These are phyloP conservation scores for Aureobasidium pullulans DNA, from an alignment of 2,329 filamentous ascomycete species.

Conservation along the genomic window DNA sequence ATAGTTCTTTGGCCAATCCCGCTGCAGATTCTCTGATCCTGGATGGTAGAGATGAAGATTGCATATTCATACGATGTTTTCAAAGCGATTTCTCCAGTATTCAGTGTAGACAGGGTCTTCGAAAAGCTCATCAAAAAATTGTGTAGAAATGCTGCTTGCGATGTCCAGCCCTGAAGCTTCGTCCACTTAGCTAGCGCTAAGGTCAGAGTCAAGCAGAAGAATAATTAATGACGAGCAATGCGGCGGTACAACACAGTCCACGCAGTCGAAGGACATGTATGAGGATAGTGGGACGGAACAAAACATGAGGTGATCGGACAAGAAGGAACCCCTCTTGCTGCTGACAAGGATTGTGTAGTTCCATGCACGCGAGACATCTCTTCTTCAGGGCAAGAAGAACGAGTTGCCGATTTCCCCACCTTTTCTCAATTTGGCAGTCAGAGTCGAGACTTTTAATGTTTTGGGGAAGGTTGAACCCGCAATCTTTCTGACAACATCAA, in stretches of 20 bases:
- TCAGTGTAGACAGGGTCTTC: background rate
- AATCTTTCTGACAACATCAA: background rate
- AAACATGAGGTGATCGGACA: background rate
- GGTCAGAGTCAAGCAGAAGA: background rate
- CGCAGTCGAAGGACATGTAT: background rate
- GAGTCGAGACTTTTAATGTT: background rate
- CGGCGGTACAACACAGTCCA: background rate
- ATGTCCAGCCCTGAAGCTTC: background rate
- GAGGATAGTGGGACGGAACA: background rate
- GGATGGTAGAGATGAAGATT: background rate
- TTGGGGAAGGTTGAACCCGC: background rate
- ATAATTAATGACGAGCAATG: background rate
- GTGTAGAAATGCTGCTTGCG: background rate
- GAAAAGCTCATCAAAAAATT: background rate
- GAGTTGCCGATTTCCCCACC: background rate
- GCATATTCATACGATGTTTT: background rate
- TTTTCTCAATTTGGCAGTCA: slow-evolving; percentile 1
- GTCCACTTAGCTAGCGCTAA: background rate
- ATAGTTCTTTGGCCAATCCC: background rate
- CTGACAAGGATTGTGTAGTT: background rate
- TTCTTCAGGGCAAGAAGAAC: slow-evolving; percentile 3
- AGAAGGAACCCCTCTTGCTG: background rate
- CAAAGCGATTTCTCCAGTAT: background rate
- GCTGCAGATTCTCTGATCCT: background rate
- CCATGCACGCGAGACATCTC: slow-evolving; percentile 1